Evolutionary conservation across 352 stramenopile species (phyloP), one percentile per base, ranked within the genome.

Genomic region (Phytopythium montanum): DNA sequence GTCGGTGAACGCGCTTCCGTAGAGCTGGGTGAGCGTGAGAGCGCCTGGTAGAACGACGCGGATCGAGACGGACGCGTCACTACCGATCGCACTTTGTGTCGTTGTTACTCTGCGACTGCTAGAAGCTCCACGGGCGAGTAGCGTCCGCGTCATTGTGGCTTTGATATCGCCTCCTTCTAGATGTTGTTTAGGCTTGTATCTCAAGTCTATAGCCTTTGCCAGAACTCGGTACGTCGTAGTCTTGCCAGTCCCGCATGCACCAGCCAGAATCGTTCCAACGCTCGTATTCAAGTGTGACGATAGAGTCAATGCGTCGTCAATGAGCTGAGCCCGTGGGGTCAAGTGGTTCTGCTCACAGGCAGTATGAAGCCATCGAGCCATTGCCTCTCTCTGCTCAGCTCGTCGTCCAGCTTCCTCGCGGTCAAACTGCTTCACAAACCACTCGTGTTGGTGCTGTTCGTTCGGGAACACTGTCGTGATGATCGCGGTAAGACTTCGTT

Each of bases 1-100:
- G 33, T 86, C 73, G 8, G 62, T 63, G 0, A 61, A 68, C 0
- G 68, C 66, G 3, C 72, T 70, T 25, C 78, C 78, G 41, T 85
- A 86, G 0, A 88, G 61, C 54, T 85, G 78, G 5, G 68, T 67
- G 6, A 75, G 52, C n/a, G 69, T 77, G 10, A 86, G 48, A 0
- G 71, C 61, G 52, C 71, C 72, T 4, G 75, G 72, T 0, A 82
- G 36, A 10, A 84, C 72, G 9, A 81, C 62, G 8, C 42, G 59
- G n/a, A 59, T 5, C 1, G 38, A 25, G 5, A 75, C 39, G 5
- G 55, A 33, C 10, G 66, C 46, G 50, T 48, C 69, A 5, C 21
- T 28, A 28, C 29, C 31, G 13, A 16, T 34, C n/a, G 12, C n/a
- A 23, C 23, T 42, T 4, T 12, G 4, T 14, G 8, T 36, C n/a